These are phyloP conservation scores for Suillus occidentalis DNA, from an alignment of 768 basidiomycete genomes.

Conservation along the genomic window DNA sequence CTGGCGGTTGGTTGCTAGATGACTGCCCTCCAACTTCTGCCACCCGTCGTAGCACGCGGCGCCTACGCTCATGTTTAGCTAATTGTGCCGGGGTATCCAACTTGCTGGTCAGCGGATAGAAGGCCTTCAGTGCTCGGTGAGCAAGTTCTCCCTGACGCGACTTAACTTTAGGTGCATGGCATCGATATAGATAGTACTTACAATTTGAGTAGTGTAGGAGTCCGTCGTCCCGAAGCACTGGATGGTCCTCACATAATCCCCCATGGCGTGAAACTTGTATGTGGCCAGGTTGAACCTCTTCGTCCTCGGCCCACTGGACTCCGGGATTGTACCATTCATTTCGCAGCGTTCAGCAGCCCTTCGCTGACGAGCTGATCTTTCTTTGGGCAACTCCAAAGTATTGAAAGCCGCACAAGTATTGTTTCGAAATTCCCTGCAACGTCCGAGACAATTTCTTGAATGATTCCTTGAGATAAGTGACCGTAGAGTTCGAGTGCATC, in stretches of 20 bases:
- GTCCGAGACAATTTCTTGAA: conserved; percentile 15
- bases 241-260: too few relatives aligned
- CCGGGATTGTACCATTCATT: neutral
- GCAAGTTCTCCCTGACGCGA: conserved; percentile 36
- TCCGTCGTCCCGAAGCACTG: too few relatives aligned
- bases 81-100: neutral
- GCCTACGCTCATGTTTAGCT: neutral
- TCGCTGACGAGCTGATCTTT: conserved; percentile 25
- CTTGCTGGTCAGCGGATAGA: conserved; percentile 24
- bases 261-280: too few relatives aligned
- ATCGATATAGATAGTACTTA: too few relatives aligned
- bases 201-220: too few relatives aligned
- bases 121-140: conserved; percentile 34
- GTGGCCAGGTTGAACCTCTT: conserved; percentile 15
- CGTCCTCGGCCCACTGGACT: neutral
- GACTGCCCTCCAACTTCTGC: neutral
- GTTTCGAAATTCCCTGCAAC: conserved; percentile 25
- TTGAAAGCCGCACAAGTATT: conserved; percentile 27
- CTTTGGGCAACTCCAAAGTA: conserved; percentile 26
- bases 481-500: conserved; percentile 27
- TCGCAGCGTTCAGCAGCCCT: neutral
- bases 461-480: conserved; percentile 15
- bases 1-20: neutral
- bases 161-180: conserved; percentile 18
- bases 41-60: too few relatives aligned